Base-by-base conservation (phyloP, 2,329 filamentous ascomycete genomes). In the Scedosporium aurantiacum region DNA sequence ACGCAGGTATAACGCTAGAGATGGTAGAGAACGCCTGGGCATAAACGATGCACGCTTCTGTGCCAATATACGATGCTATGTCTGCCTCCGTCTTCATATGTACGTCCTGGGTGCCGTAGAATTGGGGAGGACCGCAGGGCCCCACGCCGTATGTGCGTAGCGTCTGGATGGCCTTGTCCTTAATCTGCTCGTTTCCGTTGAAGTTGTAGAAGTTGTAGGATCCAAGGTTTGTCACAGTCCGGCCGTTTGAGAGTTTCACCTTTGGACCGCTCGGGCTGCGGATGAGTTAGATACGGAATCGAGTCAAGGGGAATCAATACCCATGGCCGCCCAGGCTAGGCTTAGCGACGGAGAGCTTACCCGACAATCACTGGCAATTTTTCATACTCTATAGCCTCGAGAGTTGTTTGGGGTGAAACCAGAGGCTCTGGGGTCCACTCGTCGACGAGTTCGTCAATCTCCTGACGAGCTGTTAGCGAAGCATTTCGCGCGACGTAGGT, bases 201-300 rank as follows among this genome's bases (percentile, higher is more conserved):
- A 99, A 91, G 77, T 99, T 97, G 80, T 96, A 97, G 75, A 94
- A 96, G 74, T 99, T 99, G 77, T 91, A 94, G 1, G 90, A 95
- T 43, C 91, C 93, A 65, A 99, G 86, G 72, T 99, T 99, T 62
- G 84, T 91, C 25, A 97, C 94, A 18, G 89, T 96, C 66, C 90
- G 88, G 68, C 94, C 94, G 73, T 87, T 96, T 57, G 86, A 80
- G 61, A 99, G 83, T 73, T 94, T 97, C 58, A 88, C 87, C 73
- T 94, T 96, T 56, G 94, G 92, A 8, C 91, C 92, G 1, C 91
- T 92, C 4, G 93, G 89, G 58, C 91, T 95, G 4, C 8, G 7
- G 14, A 37, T 37, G 32, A 37, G 14, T 37, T 37, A 37, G 32
- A 37, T 12, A 8, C 1, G 2, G 2, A 37, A 69, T 57, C 63